Conservation (phyloP, 164 flowering plant genomes). For the Berberis vulgaris region DNA sequence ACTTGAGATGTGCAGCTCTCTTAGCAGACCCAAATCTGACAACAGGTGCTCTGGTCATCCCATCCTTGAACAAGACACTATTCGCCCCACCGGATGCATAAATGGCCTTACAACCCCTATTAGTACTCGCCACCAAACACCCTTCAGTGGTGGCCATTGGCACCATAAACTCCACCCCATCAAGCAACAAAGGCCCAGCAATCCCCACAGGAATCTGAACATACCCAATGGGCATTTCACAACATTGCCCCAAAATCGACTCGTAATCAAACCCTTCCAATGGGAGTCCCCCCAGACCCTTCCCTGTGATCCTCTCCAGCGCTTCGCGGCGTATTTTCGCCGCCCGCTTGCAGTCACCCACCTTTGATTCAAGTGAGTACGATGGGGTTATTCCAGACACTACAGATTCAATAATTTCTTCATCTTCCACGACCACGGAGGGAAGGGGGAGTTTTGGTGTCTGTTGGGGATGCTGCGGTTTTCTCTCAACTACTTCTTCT, state of each 20-base stretch:
- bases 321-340: constrained; percentile 72
- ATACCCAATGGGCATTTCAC: constrained; percentile 38
- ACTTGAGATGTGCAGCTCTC: constrained; percentile 56
- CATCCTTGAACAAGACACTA: constrained; percentile 43
- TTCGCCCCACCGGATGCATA: constrained; percentile 51
- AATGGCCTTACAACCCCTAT: constrained; percentile 74
- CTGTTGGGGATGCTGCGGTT: neutral
- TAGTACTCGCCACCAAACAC: constrained; percentile 75
- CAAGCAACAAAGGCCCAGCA: constrained; percentile 25
- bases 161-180: constrained; percentile 24
- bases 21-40: constrained; percentile 53
- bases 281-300: constrained; percentile 55
- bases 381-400: constrained; percentile 54
- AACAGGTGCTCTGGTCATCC: constrained; percentile 72
- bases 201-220: constrained; percentile 21
- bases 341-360: constrained; percentile 75
- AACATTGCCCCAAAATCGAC: constrained; percentile 86
- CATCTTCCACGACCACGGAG: constrained; percentile 36
- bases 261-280: constrained; percentile 80
- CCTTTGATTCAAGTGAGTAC: constrained; percentile 61
- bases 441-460: too few species aligned
- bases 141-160: constrained; percentile 36
- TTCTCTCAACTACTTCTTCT: constrained; percentile 10
- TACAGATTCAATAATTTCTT: constrained; percentile 52
- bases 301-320: constrained; percentile 53